Percentiles rank a stretch among this genome's conserved stretches.
Conservation (phyloP, 768 basidiomycete species). For the Lactifluus echinatus region DNA sequence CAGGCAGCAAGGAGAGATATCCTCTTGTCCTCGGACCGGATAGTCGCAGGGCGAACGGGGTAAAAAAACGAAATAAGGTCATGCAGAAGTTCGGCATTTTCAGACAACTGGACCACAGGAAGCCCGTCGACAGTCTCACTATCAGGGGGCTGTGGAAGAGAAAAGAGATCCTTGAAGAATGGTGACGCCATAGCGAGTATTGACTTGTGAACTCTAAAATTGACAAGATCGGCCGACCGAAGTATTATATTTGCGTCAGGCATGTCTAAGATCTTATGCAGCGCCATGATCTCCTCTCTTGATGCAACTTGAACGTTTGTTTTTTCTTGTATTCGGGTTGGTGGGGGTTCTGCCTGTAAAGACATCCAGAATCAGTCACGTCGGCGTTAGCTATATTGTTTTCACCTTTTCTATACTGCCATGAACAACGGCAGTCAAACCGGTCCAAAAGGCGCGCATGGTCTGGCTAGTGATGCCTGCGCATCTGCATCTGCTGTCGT, state of each 20-base stretch:
- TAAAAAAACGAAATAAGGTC: too few species aligned
- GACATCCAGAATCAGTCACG: not conserved
- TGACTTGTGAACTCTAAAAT: not conserved
- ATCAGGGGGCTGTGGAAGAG: not conserved
- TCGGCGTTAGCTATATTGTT: not conserved
- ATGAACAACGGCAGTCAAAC: not conserved
- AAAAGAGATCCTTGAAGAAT: not conserved
- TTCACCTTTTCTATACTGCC: not conserved
- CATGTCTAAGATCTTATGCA: not conserved
- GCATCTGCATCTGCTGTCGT: not conserved
- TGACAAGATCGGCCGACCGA: not conserved
- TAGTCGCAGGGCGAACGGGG: too few species aligned
- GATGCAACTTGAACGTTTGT: not conserved
- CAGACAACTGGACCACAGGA: too few species aligned
- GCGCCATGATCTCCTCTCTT: too few species aligned
- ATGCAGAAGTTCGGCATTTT: too few species aligned
- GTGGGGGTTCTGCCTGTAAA: not conserved
- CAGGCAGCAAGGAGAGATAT: conserved; percentile 14
- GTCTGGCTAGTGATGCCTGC: not conserved
- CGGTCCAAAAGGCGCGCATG: not conserved
- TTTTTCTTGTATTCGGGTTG: not conserved
- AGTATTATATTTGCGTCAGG: not conserved
- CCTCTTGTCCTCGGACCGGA: not conserved
- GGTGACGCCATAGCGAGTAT: not conserved
- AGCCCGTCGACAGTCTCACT: not conserved